Evolutionary conservation across 2,329 filamentous ascomycete genomes (phyloP), one percentile per base, ranked within the genome.

Genomic region (Talaromyces verruculosus): DNA sequence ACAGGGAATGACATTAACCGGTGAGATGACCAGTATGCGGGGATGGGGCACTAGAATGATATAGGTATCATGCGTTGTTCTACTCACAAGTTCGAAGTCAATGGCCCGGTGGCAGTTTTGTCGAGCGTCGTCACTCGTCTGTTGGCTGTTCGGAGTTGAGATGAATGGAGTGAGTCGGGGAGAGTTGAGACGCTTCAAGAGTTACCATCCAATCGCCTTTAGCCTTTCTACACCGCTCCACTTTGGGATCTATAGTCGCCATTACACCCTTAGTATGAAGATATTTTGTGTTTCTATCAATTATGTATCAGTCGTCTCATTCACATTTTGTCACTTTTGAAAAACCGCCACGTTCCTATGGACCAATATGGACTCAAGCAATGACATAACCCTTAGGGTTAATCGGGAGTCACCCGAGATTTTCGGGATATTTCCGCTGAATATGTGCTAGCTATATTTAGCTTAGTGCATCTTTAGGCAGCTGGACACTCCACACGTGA

Each of bases 171-270:
- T 10, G 49, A n/a, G 10, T 53, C 47, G 22, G 47, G 15, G 47
- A 51, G 47, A 51, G 30, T 55, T 17, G 51, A 55, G n/a, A 55
- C 51, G 51, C n/a, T 55, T 55, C 28, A 37, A 55, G 17, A 55
- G 10, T 37, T 17, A 15, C 53, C 53, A 37, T 3, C 53, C 53
- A 57, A 57, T 57, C 30, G 2, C n/a, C n/a, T 57, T 22, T 8
- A 37, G 53, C 30, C 30, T 57, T 57, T 19, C n/a, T 22, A 57
- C 33, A 57, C 53, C 53, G 33, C 53, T 57, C 53, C 33, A 13
- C 53, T 17, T n/a, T 28, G 47, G 47, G 15, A 30, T 30, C 25
- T 51, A 15, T 7, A 6, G 28, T 7, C 22, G 43, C 5, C 10
- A 22, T 25, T 19, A 19, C 8, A 5, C 5, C 43, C 19, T n/a